Percentiles rank a stretch among this genome's conserved stretches.
Evolutionary conservation across 2,329 filamentous ascomycete species (phyloP).

Genomic region (Shiraia bambusicola): DNA sequence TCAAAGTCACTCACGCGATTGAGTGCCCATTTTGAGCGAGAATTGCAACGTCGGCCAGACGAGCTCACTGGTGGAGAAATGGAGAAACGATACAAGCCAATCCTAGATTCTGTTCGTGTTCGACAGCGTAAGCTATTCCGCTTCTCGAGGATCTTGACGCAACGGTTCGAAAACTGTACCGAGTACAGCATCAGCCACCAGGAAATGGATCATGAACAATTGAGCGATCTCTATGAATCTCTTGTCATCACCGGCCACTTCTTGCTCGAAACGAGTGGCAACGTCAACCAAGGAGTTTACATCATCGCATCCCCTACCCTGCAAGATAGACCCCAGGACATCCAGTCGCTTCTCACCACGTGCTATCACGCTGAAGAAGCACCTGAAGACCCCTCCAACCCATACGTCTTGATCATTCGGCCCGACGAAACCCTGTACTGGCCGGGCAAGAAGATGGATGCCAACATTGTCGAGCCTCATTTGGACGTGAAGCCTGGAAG

Average conservation of each 20-base stretch:
- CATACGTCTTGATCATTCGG: constrained; percentile 81
- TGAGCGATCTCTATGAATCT: constrained; percentile 77
- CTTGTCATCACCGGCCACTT: constrained; percentile 84
- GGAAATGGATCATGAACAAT: constrained; percentile 63
- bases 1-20: constrained; percentile 88
- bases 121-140: constrained; percentile 95
- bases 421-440: constrained; percentile 78
- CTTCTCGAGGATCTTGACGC: constrained; percentile 85
- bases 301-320: constrained; percentile 83
- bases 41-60: constrained; percentile 79
- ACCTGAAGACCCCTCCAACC: constrained; percentile 73
- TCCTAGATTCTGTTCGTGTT: constrained; percentile 92
- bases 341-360: constrained; percentile 81
- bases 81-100: constrained; percentile 96
- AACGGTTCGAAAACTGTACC: constrained; percentile 94
- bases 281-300: constrained; percentile 70
- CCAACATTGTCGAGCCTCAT: constrained; percentile 73
- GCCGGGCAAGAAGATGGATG: constrained; percentile 74
- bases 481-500: constrained; percentile 86
- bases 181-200: constrained; percentile 88
- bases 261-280: constrained; percentile 70
- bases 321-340: constrained; percentile 72
- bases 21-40: constrained; percentile 87
- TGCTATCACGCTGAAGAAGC: constrained; percentile 69
- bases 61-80: constrained; percentile 79